Conservation (phyloP, 2,329 filamentous ascomycete genomes). For the Ustulina deusta region DNA sequence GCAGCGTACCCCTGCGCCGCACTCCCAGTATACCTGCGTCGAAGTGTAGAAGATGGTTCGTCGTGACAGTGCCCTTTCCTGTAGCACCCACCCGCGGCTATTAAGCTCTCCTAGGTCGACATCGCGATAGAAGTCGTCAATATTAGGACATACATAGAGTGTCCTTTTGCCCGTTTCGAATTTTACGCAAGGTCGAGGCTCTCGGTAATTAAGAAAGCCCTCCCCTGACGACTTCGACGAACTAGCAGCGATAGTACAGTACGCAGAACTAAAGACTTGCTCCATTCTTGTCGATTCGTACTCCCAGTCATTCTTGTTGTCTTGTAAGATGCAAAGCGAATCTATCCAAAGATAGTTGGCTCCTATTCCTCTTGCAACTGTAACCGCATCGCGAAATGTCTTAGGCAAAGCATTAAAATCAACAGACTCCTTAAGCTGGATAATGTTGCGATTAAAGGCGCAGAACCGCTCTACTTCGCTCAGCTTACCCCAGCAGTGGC, state of each 20-base stretch:
- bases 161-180: neutral
- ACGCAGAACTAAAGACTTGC: constrained; percentile 37
- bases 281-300: constrained; percentile 33
- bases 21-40: constrained; percentile 42
- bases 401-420: constrained; percentile 19
- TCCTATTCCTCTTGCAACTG: constrained; percentile 15
- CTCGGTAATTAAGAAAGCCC: constrained; percentile 23
- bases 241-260: constrained; percentile 36
- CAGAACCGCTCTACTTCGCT: too few relatives aligned
- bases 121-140: constrained; percentile 40
- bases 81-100: constrained; percentile 38
- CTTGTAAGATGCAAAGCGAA: constrained; percentile 16
- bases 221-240: constrained; percentile 27
- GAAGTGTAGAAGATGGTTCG: constrained; percentile 40
- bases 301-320: constrained; percentile 19
- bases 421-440: constrained; percentile 5
- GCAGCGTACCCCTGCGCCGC: constrained; percentile 38
- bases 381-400: constrained; percentile 25
- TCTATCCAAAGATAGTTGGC: constrained; percentile 27
- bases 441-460: constrained; percentile 15
- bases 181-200: constrained; percentile 21
- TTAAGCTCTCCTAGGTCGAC: constrained; percentile 30
- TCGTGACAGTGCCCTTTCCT: constrained; percentile 39
- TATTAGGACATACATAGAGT: constrained; percentile 33
- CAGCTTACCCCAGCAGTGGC: constrained; percentile 34